Evolutionary conservation across 768 basidiomycete genomes (phyloP).

Genomic region (Sutorius australiensis): DNA sequence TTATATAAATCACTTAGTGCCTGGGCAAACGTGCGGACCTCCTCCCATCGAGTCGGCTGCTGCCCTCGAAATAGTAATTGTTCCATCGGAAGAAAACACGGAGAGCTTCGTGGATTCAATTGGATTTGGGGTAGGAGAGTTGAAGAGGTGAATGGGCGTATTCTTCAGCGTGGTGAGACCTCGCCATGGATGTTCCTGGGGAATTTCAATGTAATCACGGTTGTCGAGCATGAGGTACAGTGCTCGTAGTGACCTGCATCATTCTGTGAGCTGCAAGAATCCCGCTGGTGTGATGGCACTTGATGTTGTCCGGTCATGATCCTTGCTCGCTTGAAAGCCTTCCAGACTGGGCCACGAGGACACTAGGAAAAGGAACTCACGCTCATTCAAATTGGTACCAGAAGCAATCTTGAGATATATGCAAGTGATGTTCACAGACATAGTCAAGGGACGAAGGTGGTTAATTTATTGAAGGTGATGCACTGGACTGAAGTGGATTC

Average conservation of each 20-base stretch:
- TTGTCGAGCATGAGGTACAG: slow-evolving; percentile 4
- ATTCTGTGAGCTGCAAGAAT: slow-evolving; percentile 10
- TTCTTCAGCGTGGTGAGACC: not conserved
- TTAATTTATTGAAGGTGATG: slow-evolving; percentile 2
- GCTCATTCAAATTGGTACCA: slow-evolving; percentile 2
- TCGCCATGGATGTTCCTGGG: slow-evolving; percentile 7
- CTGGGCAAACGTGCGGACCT: not conserved
- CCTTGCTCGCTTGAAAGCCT: not conserved
- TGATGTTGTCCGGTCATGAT: slow-evolving; percentile 1
- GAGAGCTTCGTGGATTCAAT: slow-evolving; percentile 3
- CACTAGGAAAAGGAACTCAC: slow-evolving; percentile 7
- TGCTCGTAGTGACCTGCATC: slow-evolving; percentile 8
- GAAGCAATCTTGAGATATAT: slow-evolving; percentile 1
- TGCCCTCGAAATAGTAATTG: not conserved
- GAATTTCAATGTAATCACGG: slow-evolving; percentile 6
- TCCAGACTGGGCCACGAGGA: slow-evolving; percentile 16
- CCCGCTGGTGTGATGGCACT: slow-evolving; percentile 10
- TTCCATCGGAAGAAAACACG: slow-evolving; percentile 12
- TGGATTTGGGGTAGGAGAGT: not conserved
- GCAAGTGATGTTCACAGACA: slow-evolving; percentile 3
- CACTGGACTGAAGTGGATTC: not conserved
- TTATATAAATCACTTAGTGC: too few relatives aligned
- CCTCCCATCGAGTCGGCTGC: not conserved
- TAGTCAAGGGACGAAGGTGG: slow-evolving; percentile 1
- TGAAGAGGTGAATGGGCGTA: not conserved